Conservation (phyloP, 1,284 basidiomycete genomes). For the Veloporphyrellus conicus region DNA sequence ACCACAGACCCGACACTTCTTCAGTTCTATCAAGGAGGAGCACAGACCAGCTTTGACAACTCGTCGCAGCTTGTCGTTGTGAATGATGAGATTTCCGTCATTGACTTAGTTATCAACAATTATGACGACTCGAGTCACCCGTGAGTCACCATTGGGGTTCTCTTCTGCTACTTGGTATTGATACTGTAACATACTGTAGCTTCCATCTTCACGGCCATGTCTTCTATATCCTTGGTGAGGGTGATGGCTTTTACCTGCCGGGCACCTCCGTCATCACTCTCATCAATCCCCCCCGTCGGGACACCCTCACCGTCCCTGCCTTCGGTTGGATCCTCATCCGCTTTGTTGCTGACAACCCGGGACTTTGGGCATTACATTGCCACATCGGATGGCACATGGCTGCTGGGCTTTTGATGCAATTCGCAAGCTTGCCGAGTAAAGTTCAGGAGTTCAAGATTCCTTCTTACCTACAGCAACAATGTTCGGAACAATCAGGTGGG, state of each 20-base stretch:
- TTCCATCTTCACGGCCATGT: conserved; percentile 34
- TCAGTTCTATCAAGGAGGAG: conserved; percentile 27
- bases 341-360: conserved; percentile 39
- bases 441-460: conserved; percentile 29
- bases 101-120: conserved; percentile 26
- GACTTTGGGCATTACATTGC: conserved; percentile 47
- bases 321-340: conserved; percentile 31
- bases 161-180: not conserved
- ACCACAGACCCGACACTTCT: conserved; percentile 28
- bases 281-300: conserved; percentile 31
- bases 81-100: conserved; percentile 27
- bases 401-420: conserved; percentile 36
- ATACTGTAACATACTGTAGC: conserved; percentile 12
- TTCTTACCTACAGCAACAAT: conserved; percentile 26
- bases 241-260: conserved; percentile 22
- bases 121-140: conserved; percentile 32
- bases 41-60: conserved; percentile 26
- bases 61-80: conserved; percentile 26
- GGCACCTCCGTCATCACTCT: conserved; percentile 23
- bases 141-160: conserved; percentile 14
- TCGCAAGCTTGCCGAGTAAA: conserved; percentile 29
- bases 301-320: conserved; percentile 29
- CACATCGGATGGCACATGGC: conserved; percentile 49
- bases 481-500: conserved; percentile 28
- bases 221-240: conserved; percentile 29